These are phyloP conservation scores for Termitomyces sp. DNA, from an alignment of 768 basidiomycete genomes.

Conservation along the genomic window DNA sequence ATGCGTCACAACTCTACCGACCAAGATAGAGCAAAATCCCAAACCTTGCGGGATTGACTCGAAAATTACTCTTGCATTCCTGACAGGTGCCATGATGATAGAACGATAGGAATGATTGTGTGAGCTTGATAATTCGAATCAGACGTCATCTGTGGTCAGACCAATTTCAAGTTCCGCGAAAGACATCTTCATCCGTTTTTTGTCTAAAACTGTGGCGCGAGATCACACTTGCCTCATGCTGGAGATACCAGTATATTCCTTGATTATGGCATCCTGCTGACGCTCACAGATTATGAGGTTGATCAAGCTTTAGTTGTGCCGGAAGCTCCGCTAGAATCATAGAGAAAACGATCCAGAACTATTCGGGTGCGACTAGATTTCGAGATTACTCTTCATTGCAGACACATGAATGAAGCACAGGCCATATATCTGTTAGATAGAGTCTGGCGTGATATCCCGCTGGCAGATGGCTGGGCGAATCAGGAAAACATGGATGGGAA, in stretches of 20 bases:
- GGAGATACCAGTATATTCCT: too few relatives aligned
- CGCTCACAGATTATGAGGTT: background rate
- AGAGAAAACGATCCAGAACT: background rate
- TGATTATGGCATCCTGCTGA: background rate
- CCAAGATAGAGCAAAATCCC: background rate
- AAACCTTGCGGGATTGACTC: background rate
- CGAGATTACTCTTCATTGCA: background rate
- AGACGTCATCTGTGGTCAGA: background rate
- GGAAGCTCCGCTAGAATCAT: background rate
- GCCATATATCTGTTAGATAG: background rate
- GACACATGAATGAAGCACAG: background rate
- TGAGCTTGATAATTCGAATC: background rate
- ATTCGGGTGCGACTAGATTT: background rate
- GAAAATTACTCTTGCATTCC: slow-evolving; percentile 1
- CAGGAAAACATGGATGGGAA: background rate
- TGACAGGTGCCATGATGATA: background rate
- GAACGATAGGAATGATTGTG: background rate
- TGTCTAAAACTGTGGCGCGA: background rate
- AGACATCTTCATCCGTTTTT: background rate
- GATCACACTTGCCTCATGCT: background rate
- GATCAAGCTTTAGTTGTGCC: background rate
- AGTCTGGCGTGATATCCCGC: background rate
- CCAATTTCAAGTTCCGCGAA: background rate
- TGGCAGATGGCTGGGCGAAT: background rate
- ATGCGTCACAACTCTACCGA: background rate